Conservation (phyloP, 2,329 filamentous ascomycete species). For the Trichoderma oligosporum region DNA sequence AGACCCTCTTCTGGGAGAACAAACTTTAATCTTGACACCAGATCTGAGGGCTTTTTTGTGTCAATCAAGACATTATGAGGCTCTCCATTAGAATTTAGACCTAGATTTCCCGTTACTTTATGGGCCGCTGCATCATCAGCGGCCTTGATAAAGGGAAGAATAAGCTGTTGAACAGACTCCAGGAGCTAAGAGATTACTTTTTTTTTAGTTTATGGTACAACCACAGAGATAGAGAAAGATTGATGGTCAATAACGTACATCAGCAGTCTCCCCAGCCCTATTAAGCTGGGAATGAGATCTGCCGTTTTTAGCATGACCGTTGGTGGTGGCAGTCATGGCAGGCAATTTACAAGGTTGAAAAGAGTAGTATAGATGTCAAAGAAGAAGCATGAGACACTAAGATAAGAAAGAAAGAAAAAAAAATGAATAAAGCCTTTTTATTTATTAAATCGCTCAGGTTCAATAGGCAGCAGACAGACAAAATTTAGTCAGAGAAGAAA, state of each 20-base stretch:
- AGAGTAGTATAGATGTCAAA: background rate
- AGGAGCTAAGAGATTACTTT: constrained; percentile 52
- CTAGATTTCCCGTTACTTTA: constrained; percentile 49
- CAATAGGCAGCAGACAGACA: background rate
- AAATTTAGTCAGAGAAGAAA: background rate
- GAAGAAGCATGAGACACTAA: background rate
- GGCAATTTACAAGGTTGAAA: background rate
- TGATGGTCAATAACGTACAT: constrained; percentile 6
- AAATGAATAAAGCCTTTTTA: background rate
- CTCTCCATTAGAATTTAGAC: constrained; percentile 38
- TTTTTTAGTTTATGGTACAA: background rate
- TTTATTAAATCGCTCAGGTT: background rate
- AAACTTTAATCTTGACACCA: constrained; percentile 54
- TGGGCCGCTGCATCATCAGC: constrained; percentile 60
- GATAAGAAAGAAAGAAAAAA: background rate
- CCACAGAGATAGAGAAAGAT: background rate
- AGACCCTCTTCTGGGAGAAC: constrained; percentile 55
- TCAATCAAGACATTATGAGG: constrained; percentile 60
- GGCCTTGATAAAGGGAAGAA: constrained; percentile 67
- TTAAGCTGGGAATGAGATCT: constrained; percentile 26
- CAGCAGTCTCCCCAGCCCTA: constrained; percentile 33
- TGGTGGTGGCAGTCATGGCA: constrained; percentile 13
- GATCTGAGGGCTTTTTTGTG: constrained; percentile 54
- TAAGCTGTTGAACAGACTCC: constrained; percentile 60
- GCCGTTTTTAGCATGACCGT: constrained; percentile 22